A percentile compares a stretch with the other conserved stretches of the same genome.
These are phyloP conservation scores for Diaporthe sp. DNA, from an alignment of 2,329 filamentous ascomycete species.

Conservation along the genomic window DNA sequence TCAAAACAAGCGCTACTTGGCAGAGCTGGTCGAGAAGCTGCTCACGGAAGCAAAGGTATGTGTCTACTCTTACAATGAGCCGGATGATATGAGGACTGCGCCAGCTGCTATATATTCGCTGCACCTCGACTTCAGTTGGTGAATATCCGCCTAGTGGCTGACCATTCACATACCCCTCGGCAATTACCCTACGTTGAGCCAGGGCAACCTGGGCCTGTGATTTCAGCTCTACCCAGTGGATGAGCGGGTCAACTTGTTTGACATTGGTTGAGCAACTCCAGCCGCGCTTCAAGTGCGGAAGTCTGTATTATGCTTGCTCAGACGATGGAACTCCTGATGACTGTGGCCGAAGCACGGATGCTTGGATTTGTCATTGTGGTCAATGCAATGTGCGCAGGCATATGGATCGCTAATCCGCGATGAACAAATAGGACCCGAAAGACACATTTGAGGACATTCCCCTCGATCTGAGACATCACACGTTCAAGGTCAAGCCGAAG, in stretches of 20 bases:
- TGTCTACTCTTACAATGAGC: not conserved
- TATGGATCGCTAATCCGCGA: not conserved
- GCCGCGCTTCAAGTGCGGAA: not conserved
- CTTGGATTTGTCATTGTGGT: not conserved
- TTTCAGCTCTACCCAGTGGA: not conserved
- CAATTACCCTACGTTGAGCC: not conserved
- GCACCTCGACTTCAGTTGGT: not conserved
- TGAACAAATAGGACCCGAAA: slow-evolving; percentile 64
- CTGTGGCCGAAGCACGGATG: not conserved
- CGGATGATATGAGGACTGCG: too few species aligned
- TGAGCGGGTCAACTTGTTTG: too few species aligned
- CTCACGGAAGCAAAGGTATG: slow-evolving; percentile 77
- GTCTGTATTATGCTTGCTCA: not conserved
- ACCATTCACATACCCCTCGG: too few species aligned
- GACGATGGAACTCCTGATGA: not conserved
- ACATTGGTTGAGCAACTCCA: too few species aligned
- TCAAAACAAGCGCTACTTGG: slow-evolving; percentile 96
- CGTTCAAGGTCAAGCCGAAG: slow-evolving; percentile 70
- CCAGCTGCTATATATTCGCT: not conserved
- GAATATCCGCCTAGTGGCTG: not conserved
- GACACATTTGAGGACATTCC: slow-evolving; percentile 92
- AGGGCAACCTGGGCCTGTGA: not conserved
- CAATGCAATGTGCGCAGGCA: not conserved
- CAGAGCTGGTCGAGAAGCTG: slow-evolving; percentile 79
- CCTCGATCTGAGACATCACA: slow-evolving; percentile 88